These are phyloP conservation scores for Talaromyces verruculosus DNA, from an alignment of 2,329 filamentous ascomycete species.

Conservation along the genomic window DNA sequence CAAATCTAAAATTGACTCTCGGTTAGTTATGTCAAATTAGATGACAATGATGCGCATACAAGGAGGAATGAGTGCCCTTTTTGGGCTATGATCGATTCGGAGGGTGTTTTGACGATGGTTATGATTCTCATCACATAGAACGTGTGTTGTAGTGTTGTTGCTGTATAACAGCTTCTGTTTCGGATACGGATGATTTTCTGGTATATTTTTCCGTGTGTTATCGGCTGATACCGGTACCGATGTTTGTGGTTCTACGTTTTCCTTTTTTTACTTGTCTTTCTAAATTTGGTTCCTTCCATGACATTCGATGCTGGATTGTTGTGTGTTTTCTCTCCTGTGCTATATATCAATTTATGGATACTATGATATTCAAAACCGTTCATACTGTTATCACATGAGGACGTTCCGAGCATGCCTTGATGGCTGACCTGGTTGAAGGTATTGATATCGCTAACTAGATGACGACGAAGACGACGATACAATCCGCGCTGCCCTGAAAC, in stretches of 20 bases:
- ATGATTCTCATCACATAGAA: conserved; percentile 9
- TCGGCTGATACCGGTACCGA: background rate
- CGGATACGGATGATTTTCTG: conserved; percentile 1
- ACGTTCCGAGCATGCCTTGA: background rate
- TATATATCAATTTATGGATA: background rate
- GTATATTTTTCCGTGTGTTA: background rate
- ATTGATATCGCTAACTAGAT: background rate
- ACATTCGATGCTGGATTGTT: background rate
- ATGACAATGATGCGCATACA: background rate
- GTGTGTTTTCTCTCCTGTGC: background rate
- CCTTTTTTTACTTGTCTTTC: background rate
- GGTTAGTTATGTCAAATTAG: background rate
- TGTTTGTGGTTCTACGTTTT: background rate
- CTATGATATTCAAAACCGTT: background rate
- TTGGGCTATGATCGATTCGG: background rate
- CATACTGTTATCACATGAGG: background rate
- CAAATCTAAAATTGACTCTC: conserved; percentile 58
- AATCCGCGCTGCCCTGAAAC: background rate
- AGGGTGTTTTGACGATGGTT: conserved; percentile 3
- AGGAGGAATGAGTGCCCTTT: background rate
- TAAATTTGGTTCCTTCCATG: background rate
- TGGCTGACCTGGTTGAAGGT: background rate
- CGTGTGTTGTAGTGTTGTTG: background rate
- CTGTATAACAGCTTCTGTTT: background rate
- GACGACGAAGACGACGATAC: background rate